Conservation (phyloP, 306 rosid species). For the Castanea crenata region DNA sequence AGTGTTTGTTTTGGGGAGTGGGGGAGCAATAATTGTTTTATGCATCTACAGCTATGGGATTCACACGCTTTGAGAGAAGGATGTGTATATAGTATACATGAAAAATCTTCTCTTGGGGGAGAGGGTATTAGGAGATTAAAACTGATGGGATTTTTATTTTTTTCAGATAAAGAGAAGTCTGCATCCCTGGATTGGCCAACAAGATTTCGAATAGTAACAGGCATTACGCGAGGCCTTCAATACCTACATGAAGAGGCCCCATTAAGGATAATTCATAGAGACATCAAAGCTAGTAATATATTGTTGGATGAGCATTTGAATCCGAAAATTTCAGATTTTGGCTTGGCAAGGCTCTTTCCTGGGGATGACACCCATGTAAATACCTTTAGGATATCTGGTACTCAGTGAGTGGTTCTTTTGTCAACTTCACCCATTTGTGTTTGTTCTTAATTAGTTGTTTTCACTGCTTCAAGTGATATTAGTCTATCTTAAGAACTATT, state of each 20-base stretch:
- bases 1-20: not conserved
- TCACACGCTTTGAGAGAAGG: too few species aligned
- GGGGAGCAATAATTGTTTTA: too few species aligned
- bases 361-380: conserved; percentile 85
- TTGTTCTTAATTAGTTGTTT: conserved; percentile 1
- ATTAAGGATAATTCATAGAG: conserved; percentile 80
- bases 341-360: conserved; percentile 89
- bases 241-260: conserved; percentile 92
- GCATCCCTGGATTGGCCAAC: conserved; percentile 63
- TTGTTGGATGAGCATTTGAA: conserved; percentile 67
- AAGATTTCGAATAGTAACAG: conserved; percentile 56
- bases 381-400: conserved; percentile 86
- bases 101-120: not conserved
- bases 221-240: conserved; percentile 76
- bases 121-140: not conserved
- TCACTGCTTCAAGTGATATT: too few species aligned
- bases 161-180: conserved; percentile 68
- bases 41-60: too few species aligned
- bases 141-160: not conserved
- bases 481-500: not conserved
- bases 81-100: too few species aligned
- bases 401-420: conserved; percentile 59
- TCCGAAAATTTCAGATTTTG: conserved; percentile 88
- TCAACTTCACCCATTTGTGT: conserved; percentile 3
- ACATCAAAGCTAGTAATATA: conserved; percentile 88